Base-by-base conservation (phyloP, 352 stramenopile genomes). In the Phytophthora rubi region DNA sequence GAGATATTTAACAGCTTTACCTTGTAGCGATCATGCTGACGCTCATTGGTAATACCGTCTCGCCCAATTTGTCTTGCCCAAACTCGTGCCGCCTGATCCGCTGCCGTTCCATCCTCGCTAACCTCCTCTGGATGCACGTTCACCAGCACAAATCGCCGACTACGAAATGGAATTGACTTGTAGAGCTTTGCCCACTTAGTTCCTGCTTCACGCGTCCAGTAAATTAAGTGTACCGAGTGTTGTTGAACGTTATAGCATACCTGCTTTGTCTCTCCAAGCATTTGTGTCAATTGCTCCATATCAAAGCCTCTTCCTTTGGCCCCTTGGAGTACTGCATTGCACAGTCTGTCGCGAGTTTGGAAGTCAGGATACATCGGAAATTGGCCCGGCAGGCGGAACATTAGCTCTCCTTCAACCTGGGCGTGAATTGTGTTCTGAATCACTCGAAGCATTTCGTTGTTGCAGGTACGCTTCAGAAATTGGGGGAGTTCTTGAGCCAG, bases 391-490 rank as follows among this genome's bases (percentile, higher is more conserved):
- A 62, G 44, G 0, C 12, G 44, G 15, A 62, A 55, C 42, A 55
- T 33, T 18, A 62, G 13, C 18, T 54, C 44, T 3, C 56, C 57
- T 55, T 63, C 45, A 7, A 37, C 57, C 12, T 63, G 57, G 9
- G 16, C 57, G 6, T 55, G 9, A 10, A 63, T 63, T 2, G 57
- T 63, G 15, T 63, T 63, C n/a, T 54, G 57, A 21, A 63, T 63
- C 1, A 55, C 8, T 3, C 57, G 15, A n/a, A 49, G 12, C 16
- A 55, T 55, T 4, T 3, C n/a, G 15, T 63, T 63, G 30, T 48
- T 16, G 13, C 26, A 30, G 2, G 45, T 56, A 3, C 57, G 26
- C 10, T 56, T 56, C 44, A 63, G 8, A 16, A 55, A 64, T 3
- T 56, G 45, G 2, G 58, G 58, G 1, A 56, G 33, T 16, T 7